Evolutionary conservation across 768 basidiomycete species (phyloP).

Genomic region (Gloeostereum incarnatum): DNA sequence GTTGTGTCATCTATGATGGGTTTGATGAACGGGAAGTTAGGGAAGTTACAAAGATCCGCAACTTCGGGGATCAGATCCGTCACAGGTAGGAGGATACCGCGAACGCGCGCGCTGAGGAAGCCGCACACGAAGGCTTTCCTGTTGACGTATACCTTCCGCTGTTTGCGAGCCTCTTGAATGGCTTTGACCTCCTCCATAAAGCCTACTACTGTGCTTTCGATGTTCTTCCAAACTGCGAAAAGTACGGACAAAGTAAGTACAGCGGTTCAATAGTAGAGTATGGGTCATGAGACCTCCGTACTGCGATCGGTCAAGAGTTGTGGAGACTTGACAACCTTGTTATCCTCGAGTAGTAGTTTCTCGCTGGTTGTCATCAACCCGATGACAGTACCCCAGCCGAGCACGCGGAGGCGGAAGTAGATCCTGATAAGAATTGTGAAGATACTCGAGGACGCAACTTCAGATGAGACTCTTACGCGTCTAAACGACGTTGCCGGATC

Average conservation of each 20-base stretch:
- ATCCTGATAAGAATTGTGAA: conserved; percentile 23
- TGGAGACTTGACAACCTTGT: conserved; percentile 37
- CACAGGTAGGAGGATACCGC: no score
- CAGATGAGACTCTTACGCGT: not conserved
- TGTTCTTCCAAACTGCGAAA: conserved; percentile 41
- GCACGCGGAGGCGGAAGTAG: conserved; percentile 28
- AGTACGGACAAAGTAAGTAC: conserved; percentile 6
- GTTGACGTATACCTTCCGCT: no score
- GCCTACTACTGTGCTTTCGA: conserved; percentile 27
- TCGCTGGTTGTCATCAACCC: conserved; percentile 15
- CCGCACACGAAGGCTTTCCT: no score
- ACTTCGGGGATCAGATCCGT: no score
- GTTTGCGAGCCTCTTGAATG: no score
- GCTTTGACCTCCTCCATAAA: conserved; percentile 43
- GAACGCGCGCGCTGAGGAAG: no score
- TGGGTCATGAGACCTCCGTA: conserved; percentile 17
- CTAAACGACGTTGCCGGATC: not conserved
- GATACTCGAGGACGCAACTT: not conserved
- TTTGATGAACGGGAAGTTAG: no score
- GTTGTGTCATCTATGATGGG: no score
- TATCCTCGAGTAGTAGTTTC: conserved; percentile 12
- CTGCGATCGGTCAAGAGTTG: conserved; percentile 40
- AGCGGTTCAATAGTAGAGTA: not conserved
- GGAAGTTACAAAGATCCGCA: no score
- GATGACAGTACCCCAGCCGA: conserved; percentile 43